A percentile compares a stretch with the other conserved stretches of the same genome.
These are phyloP conservation scores for Podila horticola DNA, from an alignment of 192 early-diverging fungal species.

Conservation along the genomic window DNA sequence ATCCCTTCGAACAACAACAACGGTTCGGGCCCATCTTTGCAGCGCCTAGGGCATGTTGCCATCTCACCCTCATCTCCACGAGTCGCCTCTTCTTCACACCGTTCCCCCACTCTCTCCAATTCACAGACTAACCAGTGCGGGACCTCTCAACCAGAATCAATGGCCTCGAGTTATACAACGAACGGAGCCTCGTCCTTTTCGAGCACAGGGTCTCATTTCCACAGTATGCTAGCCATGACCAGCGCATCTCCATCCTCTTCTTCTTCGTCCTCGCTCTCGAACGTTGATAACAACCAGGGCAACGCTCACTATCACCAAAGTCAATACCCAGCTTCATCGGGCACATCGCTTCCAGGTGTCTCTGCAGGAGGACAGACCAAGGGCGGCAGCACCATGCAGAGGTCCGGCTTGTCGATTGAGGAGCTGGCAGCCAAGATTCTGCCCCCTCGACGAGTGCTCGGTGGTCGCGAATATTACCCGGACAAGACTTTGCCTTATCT, in stretches of 20 bases:
- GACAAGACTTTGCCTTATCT: conserved; percentile 49
- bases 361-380: background rate
- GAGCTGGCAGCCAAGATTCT: conserved; percentile 39
- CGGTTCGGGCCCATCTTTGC: background rate
- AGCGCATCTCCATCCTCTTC: conserved; percentile 29
- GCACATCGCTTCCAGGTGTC: background rate
- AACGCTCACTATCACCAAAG: conserved; percentile 4
- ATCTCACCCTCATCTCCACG: background rate
- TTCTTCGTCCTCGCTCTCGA: conserved; percentile 25
- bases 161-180: conserved; percentile 14
- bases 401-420: conserved; percentile 16
- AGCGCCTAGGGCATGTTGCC: background rate
- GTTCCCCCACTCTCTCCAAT: conserved; percentile 4
- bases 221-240: conserved; percentile 35
- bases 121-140: conserved; percentile 1
- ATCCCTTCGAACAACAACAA: conserved; percentile 7
- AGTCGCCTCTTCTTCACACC: background rate
- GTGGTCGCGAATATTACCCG: conserved; percentile 44
- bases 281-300: background rate
- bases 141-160: conserved; percentile 17
- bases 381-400: background rate
- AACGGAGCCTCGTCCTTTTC: conserved; percentile 30
- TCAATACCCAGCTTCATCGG: background rate
- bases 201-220: conserved; percentile 34
- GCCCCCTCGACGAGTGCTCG: conserved; percentile 28